Base-by-base conservation (phyloP, 1,284 basidiomycete genomes). In the Papiliotrema fonsecae region DNA sequence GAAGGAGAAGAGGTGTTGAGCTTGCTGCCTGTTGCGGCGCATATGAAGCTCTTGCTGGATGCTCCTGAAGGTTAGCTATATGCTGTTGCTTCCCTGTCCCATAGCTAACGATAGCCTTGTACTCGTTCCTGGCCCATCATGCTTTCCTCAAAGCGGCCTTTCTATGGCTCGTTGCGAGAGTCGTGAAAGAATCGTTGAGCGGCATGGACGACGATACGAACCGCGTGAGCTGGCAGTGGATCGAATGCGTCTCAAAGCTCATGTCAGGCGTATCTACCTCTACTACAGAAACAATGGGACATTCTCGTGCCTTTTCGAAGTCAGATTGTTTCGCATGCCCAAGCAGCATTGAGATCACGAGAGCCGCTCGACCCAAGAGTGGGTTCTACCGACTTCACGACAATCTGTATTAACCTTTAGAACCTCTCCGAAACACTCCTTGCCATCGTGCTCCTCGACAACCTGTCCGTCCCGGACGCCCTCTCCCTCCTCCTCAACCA, bases 211-310 rank as follows among this genome's bases (percentile, higher is more conserved):
- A 64, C 19, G 61, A 65, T 3, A 46, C 55, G 6, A 65, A 57
- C 27, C 50, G 47, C 25, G 70, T 69, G 35, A 52, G 67, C n/a
- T 18, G 31, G 4, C n/a, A 14, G 21, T 21, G 6, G 4, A 2
- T 1, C 19, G 6, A 10, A 7, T 21, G 5, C 4, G 28, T 21
- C 27, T n/a, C 14, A n/a, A 35, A 19, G 7, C 22, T 24, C 16
- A 19, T 14, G 6, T 6, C 47, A 72, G 70, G 51, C 65, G 1
- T 73, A 73, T 42, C 40, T 90, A 54, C 87, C 88, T 16, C 75
- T 94, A 3, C 81, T 88, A 5, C 85, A 88, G 59, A 83, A 88
- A 34, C 90, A 94, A 69, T 94, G 90, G 90, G 90, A 92, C 51
- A 78, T 80, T 0, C 80, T 94, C 13, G 80, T 83, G 1, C 87